Base-by-base conservation (phyloP, 352 stramenopile genomes). In the Peronospora belbahrii region DNA sequence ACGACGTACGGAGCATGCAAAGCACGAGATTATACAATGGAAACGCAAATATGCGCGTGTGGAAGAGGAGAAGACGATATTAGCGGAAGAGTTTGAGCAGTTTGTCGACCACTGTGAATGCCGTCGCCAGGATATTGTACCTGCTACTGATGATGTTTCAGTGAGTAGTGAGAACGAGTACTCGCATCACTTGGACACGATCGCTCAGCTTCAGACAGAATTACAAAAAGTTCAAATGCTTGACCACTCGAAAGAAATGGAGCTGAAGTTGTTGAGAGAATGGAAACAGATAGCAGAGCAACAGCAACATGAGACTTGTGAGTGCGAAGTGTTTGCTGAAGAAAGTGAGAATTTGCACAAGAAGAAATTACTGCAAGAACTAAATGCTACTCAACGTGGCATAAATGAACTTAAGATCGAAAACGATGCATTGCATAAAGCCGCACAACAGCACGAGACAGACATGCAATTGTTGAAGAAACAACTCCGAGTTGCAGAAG, bases 21-120 rank as follows among this genome's bases (percentile, higher is more conserved):
- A 78, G 27, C 67, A 79, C 9, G 78, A 94, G 22, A 51, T 68
- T 2, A 74, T 85, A 15, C 77, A 69, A 37, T 91, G 79, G 72
- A 82, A 74, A 52, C 73, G 66, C 41, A 83, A 84, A 44, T 74
- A 67, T 52, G 58, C 67, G 32, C 68, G 63, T 19, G 34, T 78
- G 2, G 70, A 85, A 33, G 82, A 91, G 19, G 72, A 90, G 31
- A 83, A 85, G 18, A 53, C 66, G 36, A 65, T 78, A 32, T 48
- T 89, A 18, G 59, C 58, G 0, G 50, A 59, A 7, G 68, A 79
- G 27, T 68, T 88, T 18, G 74, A 90, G 58, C 62, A 63, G 22
- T 70, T 85, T 19, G 59, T 65, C 8, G 37, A 58, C 15, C 62
- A 66, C 2, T 82, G 62, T 28, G 46, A 69, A 19, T 85, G 74